Evolutionary conservation across 1,139 yeast species (phyloP).

Genomic region (Tardiomyces depauwii): DNA sequence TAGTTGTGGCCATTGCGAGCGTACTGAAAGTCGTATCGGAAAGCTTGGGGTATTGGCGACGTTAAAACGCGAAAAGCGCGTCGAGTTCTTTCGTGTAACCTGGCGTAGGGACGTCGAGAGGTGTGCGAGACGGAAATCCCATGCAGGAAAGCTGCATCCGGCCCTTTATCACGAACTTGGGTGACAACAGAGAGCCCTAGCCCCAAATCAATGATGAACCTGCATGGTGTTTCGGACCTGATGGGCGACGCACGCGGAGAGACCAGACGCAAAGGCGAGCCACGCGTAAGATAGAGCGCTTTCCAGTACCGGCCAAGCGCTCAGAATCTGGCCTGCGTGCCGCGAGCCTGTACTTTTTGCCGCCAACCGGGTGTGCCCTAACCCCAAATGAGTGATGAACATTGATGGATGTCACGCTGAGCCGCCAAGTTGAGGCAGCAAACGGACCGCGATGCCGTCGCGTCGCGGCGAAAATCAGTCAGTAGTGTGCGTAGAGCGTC

Average conservation of each 20-base stretch:
- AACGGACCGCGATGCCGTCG: no score
- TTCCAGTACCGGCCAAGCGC: no score
- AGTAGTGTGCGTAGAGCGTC: no score
- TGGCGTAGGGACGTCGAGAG: not conserved
- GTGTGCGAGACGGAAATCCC: not conserved
- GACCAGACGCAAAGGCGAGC: no score
- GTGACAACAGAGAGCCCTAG: not conserved
- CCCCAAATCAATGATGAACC: not conserved
- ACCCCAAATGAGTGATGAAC: no score
- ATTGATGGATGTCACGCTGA: no score
- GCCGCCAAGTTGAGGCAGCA: no score
- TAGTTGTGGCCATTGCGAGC: conserved; percentile 9
- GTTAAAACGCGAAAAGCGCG: not conserved
- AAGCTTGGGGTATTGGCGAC: not conserved
- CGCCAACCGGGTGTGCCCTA: no score
- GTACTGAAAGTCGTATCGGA: conserved; percentile 4
- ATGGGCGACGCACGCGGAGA: not conserved
- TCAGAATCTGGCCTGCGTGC: no score
- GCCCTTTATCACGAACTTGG: not conserved
- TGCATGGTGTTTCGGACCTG: not conserved
- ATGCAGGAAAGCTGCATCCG: not conserved
- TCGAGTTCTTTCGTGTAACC: not conserved
- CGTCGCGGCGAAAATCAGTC: no score
- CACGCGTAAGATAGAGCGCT: no score
- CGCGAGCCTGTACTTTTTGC: no score